Percentiles rank a stretch among this genome's conserved stretches.
phyloP scores from a whole-genome alignment of 164 flowering plant genomes.

The Tetrastigma voinierianum region DNA sequence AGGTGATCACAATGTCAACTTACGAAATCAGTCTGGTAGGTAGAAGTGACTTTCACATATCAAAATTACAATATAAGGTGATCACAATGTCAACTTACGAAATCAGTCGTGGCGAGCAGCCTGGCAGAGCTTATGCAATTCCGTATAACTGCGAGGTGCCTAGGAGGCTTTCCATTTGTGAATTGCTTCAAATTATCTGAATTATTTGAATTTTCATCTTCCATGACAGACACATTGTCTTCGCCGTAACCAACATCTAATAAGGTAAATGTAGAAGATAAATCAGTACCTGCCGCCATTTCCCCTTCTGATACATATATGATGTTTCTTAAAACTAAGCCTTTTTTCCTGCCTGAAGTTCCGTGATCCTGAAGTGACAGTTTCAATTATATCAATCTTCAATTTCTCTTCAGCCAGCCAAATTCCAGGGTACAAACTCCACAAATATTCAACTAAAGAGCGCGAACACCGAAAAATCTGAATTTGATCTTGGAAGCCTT shows the following conservation, averaged over 20 bases:
- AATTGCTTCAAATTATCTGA: slow-evolving; percentile 30
- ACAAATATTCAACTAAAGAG: background rate
- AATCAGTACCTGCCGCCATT: slow-evolving; percentile 50
- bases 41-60: no score
- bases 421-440: background rate
- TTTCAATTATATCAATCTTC: background rate
- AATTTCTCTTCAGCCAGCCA: background rate
- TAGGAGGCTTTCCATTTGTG: slow-evolving; percentile 45
- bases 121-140: slow-evolving; percentile 31
- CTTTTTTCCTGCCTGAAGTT: background rate
- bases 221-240: slow-evolving; percentile 21
- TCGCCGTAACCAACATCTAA: slow-evolving; percentile 33
- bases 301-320: slow-evolving; percentile 21
- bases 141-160: slow-evolving; percentile 45
- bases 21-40: slow-evolving; percentile 41
- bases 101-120: slow-evolving; percentile 23
- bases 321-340: background rate
- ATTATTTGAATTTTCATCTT: slow-evolving; percentile 27
- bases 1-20: slow-evolving; percentile 5
- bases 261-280: slow-evolving; percentile 28
- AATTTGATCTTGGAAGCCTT: background rate
- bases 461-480: background rate
- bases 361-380: background rate
- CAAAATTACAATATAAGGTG: background rate
- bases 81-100: slow-evolving; percentile 25